Conservation (phyloP, 768 basidiomycete genomes). For the Rhodotorula babjevae region DNA sequence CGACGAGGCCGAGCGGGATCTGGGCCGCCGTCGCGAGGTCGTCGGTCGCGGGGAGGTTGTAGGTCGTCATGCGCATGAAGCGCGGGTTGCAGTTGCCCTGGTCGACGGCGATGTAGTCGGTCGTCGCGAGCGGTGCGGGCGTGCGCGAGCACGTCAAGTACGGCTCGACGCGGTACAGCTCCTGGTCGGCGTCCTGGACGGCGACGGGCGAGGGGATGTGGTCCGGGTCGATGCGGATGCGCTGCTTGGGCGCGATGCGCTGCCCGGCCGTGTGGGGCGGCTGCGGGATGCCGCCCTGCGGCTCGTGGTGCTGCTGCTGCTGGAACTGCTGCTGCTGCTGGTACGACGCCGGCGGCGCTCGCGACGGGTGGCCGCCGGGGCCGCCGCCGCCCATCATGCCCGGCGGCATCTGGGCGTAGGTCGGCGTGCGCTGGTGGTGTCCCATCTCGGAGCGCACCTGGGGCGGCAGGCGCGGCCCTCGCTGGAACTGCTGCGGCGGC, state of each 20-base stretch:
- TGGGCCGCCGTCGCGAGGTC: conserved; percentile 73
- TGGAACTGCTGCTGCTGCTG: conserved; percentile 14
- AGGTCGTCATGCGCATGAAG: conserved; percentile 81
- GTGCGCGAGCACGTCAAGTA: conserved; percentile 63
- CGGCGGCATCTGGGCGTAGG: conserved; percentile 3
- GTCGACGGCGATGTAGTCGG: conserved; percentile 83
- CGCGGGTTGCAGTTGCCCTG: conserved; percentile 95
- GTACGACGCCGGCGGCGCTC: conserved; percentile 19
- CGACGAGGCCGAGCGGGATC: conserved; percentile 74
- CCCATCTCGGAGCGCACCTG: neutral
- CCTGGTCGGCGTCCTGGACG: conserved; percentile 70
- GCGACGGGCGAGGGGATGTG: conserved; percentile 91
- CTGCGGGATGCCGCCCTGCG: conserved; percentile 53
- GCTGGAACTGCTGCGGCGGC: conserved; percentile 33
- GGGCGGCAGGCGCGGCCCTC: conserved; percentile 8
- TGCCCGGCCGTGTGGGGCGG: conserved; percentile 66
- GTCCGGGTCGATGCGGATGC: conserved; percentile 73
- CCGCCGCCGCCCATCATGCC: neutral
- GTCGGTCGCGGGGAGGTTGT: conserved; percentile 75
- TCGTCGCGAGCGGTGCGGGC: conserved; percentile 71
- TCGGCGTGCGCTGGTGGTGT: neutral
- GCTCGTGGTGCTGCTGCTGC: neutral
- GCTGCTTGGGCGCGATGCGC: conserved; percentile 59
- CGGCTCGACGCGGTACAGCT: conserved; percentile 63
- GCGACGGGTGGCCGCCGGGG: neutral